phyloP scores from a whole-genome alignment of 371 early-diverging fungal genomes.

The Apophysomyces sp. region DNA sequence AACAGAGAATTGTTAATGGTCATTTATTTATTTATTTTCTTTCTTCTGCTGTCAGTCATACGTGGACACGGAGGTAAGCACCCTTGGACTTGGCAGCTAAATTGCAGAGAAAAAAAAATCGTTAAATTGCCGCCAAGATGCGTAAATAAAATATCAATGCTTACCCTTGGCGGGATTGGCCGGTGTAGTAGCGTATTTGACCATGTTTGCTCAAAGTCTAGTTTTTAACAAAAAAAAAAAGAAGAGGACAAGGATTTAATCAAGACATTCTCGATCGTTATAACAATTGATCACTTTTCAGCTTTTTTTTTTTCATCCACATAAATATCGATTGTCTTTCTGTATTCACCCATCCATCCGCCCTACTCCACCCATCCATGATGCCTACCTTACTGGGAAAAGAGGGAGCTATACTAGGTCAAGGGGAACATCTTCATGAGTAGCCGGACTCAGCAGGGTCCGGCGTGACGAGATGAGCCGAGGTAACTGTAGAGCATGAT shows the following conservation, averaged over 20 bases:
- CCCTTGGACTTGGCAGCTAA: constrained; percentile 93
- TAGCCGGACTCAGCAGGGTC: background rate
- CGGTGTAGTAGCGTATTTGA: constrained; percentile 61
- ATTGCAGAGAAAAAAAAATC: constrained; percentile 3
- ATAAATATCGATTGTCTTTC: background rate
- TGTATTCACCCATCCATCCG: constrained; percentile 11
- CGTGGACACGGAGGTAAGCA: constrained; percentile 96
- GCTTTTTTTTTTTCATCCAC: background rate
- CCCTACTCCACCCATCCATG: constrained; percentile 8
- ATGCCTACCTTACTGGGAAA: constrained; percentile 6
- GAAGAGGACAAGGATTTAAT: background rate
- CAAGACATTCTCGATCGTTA: background rate
- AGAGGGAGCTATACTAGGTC: background rate
- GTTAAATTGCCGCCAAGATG: background rate
- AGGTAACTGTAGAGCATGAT: too few species aligned
- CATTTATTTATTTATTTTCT: background rate
- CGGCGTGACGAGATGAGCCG: background rate
- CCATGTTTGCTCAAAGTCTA: constrained; percentile 35
- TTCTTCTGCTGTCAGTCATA: constrained; percentile 20
- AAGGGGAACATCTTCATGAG: background rate
- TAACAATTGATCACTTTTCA: constrained; percentile 1
- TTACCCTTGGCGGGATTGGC: constrained; percentile 56
- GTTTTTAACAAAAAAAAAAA: constrained; percentile 4
- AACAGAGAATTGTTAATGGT: constrained; percentile 1
- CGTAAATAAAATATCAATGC: constrained; percentile 7